Percentiles rank a stretch among this genome's conserved stretches.
phyloP scores from a whole-genome alignment of 805 yeast species.

The Saturnispora sekii region DNA sequence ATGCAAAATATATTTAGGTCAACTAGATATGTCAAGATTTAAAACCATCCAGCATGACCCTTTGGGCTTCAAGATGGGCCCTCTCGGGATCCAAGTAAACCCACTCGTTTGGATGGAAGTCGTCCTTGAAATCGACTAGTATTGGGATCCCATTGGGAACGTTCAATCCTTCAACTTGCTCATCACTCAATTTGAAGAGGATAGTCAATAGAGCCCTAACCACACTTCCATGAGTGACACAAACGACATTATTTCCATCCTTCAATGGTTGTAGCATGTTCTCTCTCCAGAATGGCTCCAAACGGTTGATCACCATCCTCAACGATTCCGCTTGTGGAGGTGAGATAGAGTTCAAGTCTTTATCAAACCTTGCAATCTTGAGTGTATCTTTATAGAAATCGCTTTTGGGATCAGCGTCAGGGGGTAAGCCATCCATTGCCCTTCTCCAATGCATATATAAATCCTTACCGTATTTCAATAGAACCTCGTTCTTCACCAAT shows the following conservation, averaged over 20 bases:
- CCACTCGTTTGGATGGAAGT: conserved; percentile 32
- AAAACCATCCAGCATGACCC: conserved; percentile 66
- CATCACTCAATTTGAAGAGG: conserved; percentile 54
- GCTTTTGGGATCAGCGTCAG: conserved; percentile 31
- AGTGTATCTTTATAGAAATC: conserved; percentile 28
- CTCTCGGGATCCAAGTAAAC: conserved; percentile 73
- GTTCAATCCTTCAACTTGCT: conserved; percentile 61
- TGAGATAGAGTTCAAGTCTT: conserved; percentile 25
- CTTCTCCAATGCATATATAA: conserved; percentile 74
- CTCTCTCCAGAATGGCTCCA: conserved; percentile 50
- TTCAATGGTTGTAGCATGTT: conserved; percentile 40
- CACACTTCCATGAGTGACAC: conserved; percentile 78
- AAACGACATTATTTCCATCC: conserved; percentile 45
- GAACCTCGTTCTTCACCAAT: conserved; percentile 55
- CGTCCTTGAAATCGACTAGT: conserved; percentile 42
- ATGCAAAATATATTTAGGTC: background rate
- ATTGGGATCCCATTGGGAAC: conserved; percentile 81
- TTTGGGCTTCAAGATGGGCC: conserved; percentile 70
- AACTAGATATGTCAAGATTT: background rate
- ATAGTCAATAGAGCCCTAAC: conserved; percentile 67
- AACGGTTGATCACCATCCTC: conserved; percentile 58
- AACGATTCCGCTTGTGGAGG: conserved; percentile 69
- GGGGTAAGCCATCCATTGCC: conserved; percentile 68
- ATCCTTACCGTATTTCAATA: conserved; percentile 58
- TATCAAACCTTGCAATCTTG: conserved; percentile 22